Evolutionary conservation across 345 rosid genomes (phyloP).

Genomic region (Chamaenerion angustifolium): DNA sequence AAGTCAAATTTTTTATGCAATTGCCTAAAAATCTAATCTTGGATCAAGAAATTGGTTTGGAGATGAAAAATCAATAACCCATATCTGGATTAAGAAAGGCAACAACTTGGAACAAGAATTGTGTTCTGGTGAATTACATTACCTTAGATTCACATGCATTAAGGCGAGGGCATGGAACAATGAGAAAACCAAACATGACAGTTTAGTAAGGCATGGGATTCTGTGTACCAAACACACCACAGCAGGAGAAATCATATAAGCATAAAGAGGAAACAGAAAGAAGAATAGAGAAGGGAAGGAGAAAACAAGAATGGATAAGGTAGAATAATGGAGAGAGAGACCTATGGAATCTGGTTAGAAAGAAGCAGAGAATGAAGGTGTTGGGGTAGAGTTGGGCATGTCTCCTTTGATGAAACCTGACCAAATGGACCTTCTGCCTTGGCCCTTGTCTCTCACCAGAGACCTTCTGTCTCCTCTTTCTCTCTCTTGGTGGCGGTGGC

Average conservation of each 20-base stretch:
- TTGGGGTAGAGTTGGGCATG: constrained; percentile 36
- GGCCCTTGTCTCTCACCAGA: no score
- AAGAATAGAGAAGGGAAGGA: neutral
- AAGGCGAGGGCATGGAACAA: no score
- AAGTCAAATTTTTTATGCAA: no score
- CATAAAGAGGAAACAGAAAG: neutral
- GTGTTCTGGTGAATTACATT: no score
- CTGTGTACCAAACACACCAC: neutral
- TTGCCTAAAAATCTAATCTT: no score
- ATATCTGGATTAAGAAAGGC: no score
- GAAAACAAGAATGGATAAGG: constrained; percentile 2
- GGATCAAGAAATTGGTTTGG: no score
- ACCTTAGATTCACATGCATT: no score
- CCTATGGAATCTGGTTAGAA: constrained; percentile 14
- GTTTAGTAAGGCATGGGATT: neutral
- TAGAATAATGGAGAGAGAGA: neutral
- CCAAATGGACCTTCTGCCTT: neutral
- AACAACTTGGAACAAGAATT: no score
- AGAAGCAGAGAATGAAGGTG: constrained; percentile 21
- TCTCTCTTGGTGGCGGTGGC: no score
- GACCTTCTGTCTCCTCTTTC: neutral
- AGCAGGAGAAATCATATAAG: neutral
- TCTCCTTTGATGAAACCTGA: constrained; percentile 24
- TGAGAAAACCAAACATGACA: no score
- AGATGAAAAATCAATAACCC: no score